Conservation (phyloP, 2,329 filamentous ascomycete genomes). For the Ceratocystis eucalypticola region DNA sequence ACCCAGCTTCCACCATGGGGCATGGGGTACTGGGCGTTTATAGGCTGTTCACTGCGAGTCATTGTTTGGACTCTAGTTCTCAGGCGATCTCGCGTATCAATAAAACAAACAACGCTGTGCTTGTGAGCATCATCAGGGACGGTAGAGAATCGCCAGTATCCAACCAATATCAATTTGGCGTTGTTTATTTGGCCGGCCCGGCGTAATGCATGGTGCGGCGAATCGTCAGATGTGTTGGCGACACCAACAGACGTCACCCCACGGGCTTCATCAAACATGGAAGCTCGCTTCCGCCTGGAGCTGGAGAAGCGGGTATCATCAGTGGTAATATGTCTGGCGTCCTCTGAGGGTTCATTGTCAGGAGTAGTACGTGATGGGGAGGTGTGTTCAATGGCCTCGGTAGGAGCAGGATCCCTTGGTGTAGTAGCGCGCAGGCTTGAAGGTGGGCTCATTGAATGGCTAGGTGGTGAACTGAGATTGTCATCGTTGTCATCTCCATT, state of each 20-base stretch:
- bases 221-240: background rate
- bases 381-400: slow-evolving; percentile 30
- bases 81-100: slow-evolving; percentile 33
- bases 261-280: background rate
- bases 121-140: slow-evolving; percentile 37
- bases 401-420: slow-evolving; percentile 39
- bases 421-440: slow-evolving; percentile 31
- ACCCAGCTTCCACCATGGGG: slow-evolving; percentile 52
- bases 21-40: slow-evolving; percentile 36
- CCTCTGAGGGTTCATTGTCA: slow-evolving; percentile 29
- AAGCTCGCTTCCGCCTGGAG: slow-evolving; percentile 14
- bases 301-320: background rate
- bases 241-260: slow-evolving; percentile 3
- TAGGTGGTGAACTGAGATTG: slow-evolving; percentile 30
- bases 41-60: slow-evolving; percentile 35
- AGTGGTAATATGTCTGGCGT: slow-evolving; percentile 20
- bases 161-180: slow-evolving; percentile 38
- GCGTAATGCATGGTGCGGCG: slow-evolving; percentile 12
- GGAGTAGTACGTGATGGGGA: slow-evolving; percentile 27
- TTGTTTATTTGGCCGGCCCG: slow-evolving; percentile 15
- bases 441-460: slow-evolving; percentile 29
- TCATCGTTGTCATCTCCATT: slow-evolving; percentile 26
- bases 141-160: slow-evolving; percentile 47
- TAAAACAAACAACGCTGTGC: slow-evolving; percentile 49
- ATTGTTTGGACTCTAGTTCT: slow-evolving; percentile 21